Conservation (phyloP, 441 rosid genomes). For the Dalechampia spathulata region DNA sequence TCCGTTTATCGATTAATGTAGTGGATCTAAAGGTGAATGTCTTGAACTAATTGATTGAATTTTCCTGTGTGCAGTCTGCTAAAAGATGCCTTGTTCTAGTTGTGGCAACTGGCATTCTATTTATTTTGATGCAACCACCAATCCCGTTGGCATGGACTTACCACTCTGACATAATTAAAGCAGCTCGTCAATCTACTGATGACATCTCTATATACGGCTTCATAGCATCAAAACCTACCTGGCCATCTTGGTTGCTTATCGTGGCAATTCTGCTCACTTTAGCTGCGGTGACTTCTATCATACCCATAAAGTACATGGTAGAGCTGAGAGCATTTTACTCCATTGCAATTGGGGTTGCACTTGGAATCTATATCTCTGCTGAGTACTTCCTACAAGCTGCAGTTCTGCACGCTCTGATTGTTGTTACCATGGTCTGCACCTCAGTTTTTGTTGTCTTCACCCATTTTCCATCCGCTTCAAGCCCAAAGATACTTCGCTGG, state of each 20-base stretch:
- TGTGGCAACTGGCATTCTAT: conserved; percentile 84
- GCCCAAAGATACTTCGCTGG: conserved; percentile 98
- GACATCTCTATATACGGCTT: conserved; percentile 95
- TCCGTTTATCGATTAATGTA: neutral
- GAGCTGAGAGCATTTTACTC: conserved; percentile 82
- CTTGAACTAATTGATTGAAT: conserved; percentile 16
- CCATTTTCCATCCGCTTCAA: conserved; percentile 94
- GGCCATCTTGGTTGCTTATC: conserved; percentile 98
- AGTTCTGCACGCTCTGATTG: conserved; percentile 73
- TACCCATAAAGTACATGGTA: conserved; percentile 80
- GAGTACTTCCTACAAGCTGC: conserved; percentile 96
- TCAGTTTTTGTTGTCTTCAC: conserved; percentile 91
- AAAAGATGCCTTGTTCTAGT: conserved; percentile 86
- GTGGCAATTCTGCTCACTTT: conserved; percentile 74
- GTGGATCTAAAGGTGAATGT: neutral
- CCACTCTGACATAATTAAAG: conserved; percentile 69
- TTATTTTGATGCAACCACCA: conserved; percentile 95
- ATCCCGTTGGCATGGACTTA: conserved; percentile 88
- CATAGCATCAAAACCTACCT: conserved; percentile 85
- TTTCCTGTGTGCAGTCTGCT: conserved; percentile 54
- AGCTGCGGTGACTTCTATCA: conserved; percentile 75
- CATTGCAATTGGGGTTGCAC: conserved; percentile 76
- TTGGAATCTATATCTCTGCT: conserved; percentile 92
- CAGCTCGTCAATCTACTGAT: conserved; percentile 90
- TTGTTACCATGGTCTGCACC: conserved; percentile 80